These are phyloP conservation scores for Phalaenopsis aphrodite DNA, from an alignment of 106 monocot species.

Conservation along the genomic window DNA sequence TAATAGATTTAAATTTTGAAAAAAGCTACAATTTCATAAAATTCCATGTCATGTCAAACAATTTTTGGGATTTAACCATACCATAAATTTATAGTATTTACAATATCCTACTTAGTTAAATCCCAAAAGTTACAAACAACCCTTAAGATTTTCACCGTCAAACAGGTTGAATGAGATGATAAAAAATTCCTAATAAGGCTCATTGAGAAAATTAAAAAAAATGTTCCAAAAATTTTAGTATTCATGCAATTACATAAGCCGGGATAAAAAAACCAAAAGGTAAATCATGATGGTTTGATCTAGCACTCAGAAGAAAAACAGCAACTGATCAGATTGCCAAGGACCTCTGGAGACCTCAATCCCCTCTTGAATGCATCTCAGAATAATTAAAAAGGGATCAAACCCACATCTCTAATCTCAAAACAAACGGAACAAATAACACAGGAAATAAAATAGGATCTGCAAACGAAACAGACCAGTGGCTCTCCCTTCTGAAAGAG, in stretches of 20 bases:
- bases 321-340: neutral
- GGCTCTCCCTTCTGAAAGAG: constrained; percentile 76
- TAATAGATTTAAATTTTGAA: no score
- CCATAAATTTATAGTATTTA: no score
- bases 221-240: neutral
- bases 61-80: no score
- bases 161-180: neutral
- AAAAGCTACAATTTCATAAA: no score
- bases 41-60: no score
- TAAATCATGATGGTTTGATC: neutral
- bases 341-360: neutral
- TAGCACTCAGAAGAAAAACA: neutral
- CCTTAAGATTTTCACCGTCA: neutral
- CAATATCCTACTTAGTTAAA: no score
- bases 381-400: neutral
- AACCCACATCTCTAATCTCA: neutral
- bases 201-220: neutral
- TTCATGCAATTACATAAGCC: neutral
- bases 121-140: no score
- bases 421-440: neutral
- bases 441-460: neutral
- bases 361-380: neutral
- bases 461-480: constrained; percentile 34
- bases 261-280: neutral
- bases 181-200: neutral